Evolutionary conservation across 139 green algal genomes (phyloP).

Genomic region (Micromonas commoda): DNA sequence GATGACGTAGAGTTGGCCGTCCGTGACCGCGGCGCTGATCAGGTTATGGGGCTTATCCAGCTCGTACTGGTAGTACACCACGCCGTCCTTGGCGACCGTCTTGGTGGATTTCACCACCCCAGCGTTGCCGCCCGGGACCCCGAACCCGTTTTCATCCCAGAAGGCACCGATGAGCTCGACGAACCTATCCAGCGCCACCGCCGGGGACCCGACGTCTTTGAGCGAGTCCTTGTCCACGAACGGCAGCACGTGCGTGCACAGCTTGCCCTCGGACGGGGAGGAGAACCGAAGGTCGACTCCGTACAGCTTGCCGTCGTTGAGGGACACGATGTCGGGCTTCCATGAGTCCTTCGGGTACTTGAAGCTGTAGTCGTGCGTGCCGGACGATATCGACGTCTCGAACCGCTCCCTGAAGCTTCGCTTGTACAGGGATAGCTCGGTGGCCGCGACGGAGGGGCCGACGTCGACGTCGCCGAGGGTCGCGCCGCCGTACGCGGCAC

Average conservation of each 20-base stretch:
- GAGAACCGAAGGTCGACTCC: conserved; percentile 20
- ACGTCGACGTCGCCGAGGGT: not conserved
- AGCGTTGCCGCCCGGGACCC: not conserved
- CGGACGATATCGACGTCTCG: conserved; percentile 28
- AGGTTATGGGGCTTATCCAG: conserved; percentile 6
- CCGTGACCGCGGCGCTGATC: not conserved
- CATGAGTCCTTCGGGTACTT: conserved; percentile 14
- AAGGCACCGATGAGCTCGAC: conserved; percentile 17
- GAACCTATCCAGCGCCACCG: not conserved
- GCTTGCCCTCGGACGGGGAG: not conserved
- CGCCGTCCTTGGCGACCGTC: not conserved
- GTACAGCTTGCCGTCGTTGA: conserved; percentile 33
- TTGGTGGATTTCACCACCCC: not conserved
- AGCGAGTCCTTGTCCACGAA: conserved; percentile 15
- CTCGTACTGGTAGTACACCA: conserved; percentile 17
- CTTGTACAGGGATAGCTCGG: conserved; percentile 2
- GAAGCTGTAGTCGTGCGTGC: conserved; percentile 25
- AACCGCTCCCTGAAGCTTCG: conserved; percentile 28
- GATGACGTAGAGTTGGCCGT: conserved; percentile 13
- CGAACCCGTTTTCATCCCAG: conserved; percentile 27
- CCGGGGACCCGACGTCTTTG: not conserved
- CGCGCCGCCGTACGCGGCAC: too few species aligned
- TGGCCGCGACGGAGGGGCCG: not conserved
- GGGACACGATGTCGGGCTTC: conserved; percentile 22
- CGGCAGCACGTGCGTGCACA: conserved; percentile 21